Evolutionary conservation across 2,329 filamentous ascomycete species (phyloP).

Genomic region (Ustulina deusta): DNA sequence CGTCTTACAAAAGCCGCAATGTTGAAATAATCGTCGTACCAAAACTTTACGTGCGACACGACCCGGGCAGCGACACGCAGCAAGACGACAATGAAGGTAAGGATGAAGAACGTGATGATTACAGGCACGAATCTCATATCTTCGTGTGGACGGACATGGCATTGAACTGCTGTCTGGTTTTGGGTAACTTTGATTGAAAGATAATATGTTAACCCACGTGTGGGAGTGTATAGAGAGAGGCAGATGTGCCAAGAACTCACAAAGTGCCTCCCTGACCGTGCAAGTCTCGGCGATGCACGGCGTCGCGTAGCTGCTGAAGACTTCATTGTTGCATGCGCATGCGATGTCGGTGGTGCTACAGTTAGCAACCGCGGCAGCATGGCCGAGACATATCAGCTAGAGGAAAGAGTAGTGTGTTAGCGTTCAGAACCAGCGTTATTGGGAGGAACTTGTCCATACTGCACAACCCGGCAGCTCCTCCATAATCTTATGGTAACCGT

Average conservation of each 20-base stretch:
- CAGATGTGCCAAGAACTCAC: slow-evolving; percentile 9
- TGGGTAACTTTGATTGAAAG: slow-evolving; percentile 13
- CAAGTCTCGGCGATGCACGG: slow-evolving; percentile 16
- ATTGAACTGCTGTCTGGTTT: slow-evolving; percentile 27
- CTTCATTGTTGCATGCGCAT: slow-evolving; percentile 23
- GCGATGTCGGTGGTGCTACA: slow-evolving; percentile 18
- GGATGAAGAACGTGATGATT: slow-evolving; percentile 23
- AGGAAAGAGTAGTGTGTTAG: slow-evolving; percentile 2
- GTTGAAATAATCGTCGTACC: slow-evolving; percentile 35
- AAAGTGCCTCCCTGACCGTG: slow-evolving; percentile 26
- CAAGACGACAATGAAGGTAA: slow-evolving; percentile 17
- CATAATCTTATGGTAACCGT: slow-evolving; percentile 9
- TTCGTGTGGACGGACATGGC: slow-evolving; percentile 14
- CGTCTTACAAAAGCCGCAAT: slow-evolving; percentile 27
- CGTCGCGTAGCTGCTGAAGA: slow-evolving; percentile 10
- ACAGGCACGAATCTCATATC: slow-evolving; percentile 21
- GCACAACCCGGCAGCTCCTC: slow-evolving; percentile 19
- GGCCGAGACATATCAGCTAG: slow-evolving; percentile 24
- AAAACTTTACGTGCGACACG: slow-evolving; percentile 22
- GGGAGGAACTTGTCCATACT: slow-evolving; percentile 1
- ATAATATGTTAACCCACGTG: background rate
- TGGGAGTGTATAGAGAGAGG: too few relatives aligned
- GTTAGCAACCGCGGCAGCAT: slow-evolving; percentile 15
- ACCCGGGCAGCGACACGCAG: slow-evolving; percentile 20
- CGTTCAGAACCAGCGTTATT: background rate